Evolutionary conservation across 2,329 filamentous ascomycete genomes (phyloP).

Genomic region (Aureobasidium melanogenum): DNA sequence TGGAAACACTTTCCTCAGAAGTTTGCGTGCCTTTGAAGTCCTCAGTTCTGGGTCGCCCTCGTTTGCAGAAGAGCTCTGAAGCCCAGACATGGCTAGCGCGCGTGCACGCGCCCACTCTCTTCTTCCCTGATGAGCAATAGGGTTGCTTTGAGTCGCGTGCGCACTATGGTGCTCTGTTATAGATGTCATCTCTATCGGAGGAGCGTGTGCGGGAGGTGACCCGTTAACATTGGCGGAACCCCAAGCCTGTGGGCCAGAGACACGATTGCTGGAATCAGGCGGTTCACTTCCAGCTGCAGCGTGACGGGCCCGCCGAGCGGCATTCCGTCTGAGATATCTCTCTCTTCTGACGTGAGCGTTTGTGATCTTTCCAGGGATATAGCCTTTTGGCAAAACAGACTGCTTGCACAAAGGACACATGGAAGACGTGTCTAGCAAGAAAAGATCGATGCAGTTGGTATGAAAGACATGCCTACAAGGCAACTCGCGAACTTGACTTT

Average conservation of each 20-base stretch:
- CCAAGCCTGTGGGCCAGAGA: neutral
- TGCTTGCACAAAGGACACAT: constrained; percentile 88
- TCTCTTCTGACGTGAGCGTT: constrained; percentile 83
- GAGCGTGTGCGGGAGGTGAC: neutral
- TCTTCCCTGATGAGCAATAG: constrained; percentile 15
- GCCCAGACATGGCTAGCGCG: constrained; percentile 35
- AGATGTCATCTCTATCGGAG: constrained; percentile 11
- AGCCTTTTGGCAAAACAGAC: constrained; percentile 63
- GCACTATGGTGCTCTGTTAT: neutral
- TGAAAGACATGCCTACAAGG: constrained; percentile 92
- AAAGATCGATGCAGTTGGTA: constrained; percentile 81
- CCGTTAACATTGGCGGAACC: neutral
- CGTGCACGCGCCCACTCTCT: constrained; percentile 39
- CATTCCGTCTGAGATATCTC: constrained; percentile 53
- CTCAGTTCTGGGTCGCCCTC: constrained; percentile 20
- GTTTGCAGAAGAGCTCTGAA: constrained; percentile 17
- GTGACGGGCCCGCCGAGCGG: constrained; percentile 36
- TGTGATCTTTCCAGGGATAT: constrained; percentile 53
- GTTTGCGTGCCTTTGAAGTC: neutral
- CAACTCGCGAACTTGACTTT: constrained; percentile 71
- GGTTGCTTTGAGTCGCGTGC: neutral
- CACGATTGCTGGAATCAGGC: neutral
- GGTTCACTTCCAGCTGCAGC: neutral
- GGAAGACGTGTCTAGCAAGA: constrained; percentile 68
- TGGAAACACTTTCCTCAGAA: neutral